Conservation (phyloP, 305 asterid species). For the Withania somnifera region DNA sequence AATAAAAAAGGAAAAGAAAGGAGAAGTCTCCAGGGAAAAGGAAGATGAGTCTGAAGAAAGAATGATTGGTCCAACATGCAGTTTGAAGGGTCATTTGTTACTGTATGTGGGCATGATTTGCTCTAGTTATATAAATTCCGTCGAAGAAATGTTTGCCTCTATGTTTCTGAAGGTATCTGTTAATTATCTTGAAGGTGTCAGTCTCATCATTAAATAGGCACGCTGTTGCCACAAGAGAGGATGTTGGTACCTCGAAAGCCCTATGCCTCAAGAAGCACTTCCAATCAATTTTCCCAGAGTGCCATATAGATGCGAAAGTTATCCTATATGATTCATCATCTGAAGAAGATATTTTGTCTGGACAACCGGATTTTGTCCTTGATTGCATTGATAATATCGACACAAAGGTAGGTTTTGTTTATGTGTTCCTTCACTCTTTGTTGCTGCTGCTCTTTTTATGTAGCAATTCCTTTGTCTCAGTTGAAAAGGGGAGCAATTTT, state of each 20-base stretch:
- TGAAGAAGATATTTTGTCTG: conserved; percentile 91
- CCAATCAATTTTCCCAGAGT: conserved; percentile 73
- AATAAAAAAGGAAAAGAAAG: not conserved
- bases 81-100: not conserved
- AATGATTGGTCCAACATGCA: not conserved
- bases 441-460: not conserved
- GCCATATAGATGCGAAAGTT: conserved; percentile 81
- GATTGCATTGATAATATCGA: conserved; percentile 97
- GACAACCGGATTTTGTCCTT: conserved; percentile 80
- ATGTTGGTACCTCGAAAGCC: conserved; percentile 89
- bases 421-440: not conserved
- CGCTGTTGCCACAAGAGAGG: conserved; percentile 95
- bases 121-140: not conserved
- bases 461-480: not conserved
- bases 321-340: conserved; percentile 67
- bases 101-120: not conserved
- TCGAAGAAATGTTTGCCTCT: not conserved
- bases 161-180: not conserved
- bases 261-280: conserved; percentile 83
- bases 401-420: conserved; percentile 56
- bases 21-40: not conserved
- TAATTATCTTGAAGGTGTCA: conserved; percentile 52
- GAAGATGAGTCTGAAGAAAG: not conserved
- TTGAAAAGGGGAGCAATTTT: not conserved
- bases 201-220: conserved; percentile 95